These are phyloP conservation scores for Axilococcus clingmanii DNA, from an alignment of 139 green algal species.

Conservation along the genomic window DNA sequence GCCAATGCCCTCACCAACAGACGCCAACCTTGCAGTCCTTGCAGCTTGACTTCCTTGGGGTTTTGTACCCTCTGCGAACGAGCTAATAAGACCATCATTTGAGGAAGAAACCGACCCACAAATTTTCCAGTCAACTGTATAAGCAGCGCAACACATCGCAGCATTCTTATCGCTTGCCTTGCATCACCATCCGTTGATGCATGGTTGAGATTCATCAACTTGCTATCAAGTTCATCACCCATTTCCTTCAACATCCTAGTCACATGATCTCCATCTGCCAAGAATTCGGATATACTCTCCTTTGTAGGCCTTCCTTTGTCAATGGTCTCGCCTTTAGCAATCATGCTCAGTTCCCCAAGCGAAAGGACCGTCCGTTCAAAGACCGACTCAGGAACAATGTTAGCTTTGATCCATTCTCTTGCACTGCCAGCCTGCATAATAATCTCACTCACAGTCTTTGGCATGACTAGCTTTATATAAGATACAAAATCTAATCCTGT, in stretches of 20 bases:
- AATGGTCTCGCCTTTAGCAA: too few relatives aligned
- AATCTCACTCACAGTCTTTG: conserved; percentile 29
- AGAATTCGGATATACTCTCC: conserved; percentile 15
- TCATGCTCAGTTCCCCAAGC: too few relatives aligned
- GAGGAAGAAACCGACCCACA: conserved; percentile 34
- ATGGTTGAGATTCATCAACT: not conserved
- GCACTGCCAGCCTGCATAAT: conserved; percentile 11
- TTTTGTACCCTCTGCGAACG: conserved; percentile 15
- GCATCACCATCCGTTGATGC: not conserved
- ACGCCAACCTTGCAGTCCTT: conserved; percentile 37
- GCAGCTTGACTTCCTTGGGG: conserved; percentile 26
- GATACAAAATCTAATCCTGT: conserved; percentile 26
- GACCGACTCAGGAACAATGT: not conserved
- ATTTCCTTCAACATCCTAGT: conserved; percentile 44
- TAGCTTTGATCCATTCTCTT: conserved; percentile 3
- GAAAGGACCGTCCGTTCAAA: too few relatives aligned
- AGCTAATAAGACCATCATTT: conserved; percentile 44
- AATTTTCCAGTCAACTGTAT: conserved; percentile 25
- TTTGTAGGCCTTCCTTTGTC: not conserved
- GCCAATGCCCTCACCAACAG: conserved; percentile 36
- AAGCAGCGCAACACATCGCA: conserved; percentile 35
- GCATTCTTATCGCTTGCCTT: conserved; percentile 2
- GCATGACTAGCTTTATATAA: conserved; percentile 16
- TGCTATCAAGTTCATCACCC: conserved; percentile 29
- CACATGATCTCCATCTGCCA: conserved; percentile 36